Percentiles rank a stretch among this genome's conserved stretches.
Evolutionary conservation across 1,284 basidiomycete genomes (phyloP).

Genomic region (Tetrapyrgos nigripes): DNA sequence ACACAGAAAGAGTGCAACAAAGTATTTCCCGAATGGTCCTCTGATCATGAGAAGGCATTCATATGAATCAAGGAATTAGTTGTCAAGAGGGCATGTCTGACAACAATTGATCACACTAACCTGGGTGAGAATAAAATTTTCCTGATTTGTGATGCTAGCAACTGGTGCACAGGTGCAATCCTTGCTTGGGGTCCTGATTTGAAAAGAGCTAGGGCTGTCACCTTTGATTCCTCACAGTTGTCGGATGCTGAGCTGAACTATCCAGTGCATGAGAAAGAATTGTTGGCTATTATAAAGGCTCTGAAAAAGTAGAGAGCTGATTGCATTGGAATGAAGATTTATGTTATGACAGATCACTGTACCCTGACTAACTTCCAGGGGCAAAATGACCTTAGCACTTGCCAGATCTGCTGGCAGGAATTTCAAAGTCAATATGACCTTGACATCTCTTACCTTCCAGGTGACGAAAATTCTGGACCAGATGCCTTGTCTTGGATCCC

Average conservation of each 20-base stretch:
- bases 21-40: slow-evolving; percentile 27
- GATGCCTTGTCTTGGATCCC: slow-evolving; percentile 6
- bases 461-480: slow-evolving; percentile 5
- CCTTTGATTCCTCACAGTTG: slow-evolving; percentile 32
- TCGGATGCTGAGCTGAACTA: slow-evolving; percentile 38
- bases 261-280: slow-evolving; percentile 40
- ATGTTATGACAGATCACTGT: too few species aligned
- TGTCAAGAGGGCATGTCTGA: slow-evolving; percentile 27
- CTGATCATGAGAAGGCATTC: slow-evolving; percentile 31
- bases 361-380: too few species aligned
- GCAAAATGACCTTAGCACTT: too few species aligned
- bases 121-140: slow-evolving; percentile 31
- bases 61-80: too few species aligned
- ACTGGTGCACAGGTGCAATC: too few species aligned
- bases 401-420: slow-evolving; percentile 45
- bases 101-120: slow-evolving; percentile 30
- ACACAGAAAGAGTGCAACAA: slow-evolving; percentile 25
- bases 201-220: slow-evolving; percentile 32
- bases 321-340: too few species aligned
- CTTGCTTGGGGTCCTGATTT: slow-evolving; percentile 29
- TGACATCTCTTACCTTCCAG: slow-evolving; percentile 37
- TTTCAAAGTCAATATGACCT: slow-evolving; percentile 41
- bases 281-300: too few species aligned
- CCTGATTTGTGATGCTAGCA: too few species aligned
- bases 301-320: too few species aligned